Conservation (phyloP, 2,329 filamentous ascomycete species). For the Didymella keratinophila region DNA sequence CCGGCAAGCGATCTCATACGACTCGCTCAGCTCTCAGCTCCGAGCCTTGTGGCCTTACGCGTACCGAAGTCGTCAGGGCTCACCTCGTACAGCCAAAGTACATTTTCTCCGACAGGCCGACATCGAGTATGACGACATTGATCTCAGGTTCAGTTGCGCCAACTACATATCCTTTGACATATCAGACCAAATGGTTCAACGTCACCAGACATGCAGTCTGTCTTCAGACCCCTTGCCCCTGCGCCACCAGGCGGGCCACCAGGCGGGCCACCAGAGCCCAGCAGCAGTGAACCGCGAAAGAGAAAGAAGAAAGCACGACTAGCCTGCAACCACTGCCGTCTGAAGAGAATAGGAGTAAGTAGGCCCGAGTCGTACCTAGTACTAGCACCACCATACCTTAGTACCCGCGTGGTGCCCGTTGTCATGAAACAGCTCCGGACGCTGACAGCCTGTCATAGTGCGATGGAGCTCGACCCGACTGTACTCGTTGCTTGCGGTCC, state of each 20-base stretch:
- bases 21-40: background rate
- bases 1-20: background rate
- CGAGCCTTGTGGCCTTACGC: background rate
- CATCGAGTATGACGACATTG: conserved; percentile 13
- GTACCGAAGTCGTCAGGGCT: background rate
- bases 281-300: conserved; percentile 7
- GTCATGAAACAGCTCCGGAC: background rate
- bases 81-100: background rate
- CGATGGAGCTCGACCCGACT: conserved; percentile 11
- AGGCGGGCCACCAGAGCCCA: too few relatives aligned
- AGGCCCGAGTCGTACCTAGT: background rate
- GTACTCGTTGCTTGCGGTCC: conserved; percentile 6
- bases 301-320: conserved; percentile 19
- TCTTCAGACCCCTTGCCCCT: conserved; percentile 13
- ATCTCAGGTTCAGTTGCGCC: background rate
- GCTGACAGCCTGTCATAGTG: conserved; percentile 15
- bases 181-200: background rate
- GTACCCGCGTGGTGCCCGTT: background rate
- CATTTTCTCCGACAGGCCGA: background rate
- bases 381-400: background rate
- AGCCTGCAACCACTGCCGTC: conserved; percentile 19
- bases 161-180: conserved; percentile 1
- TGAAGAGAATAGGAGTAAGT: conserved; percentile 18
- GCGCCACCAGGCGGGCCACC: conserved; percentile 5
- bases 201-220: conserved; percentile 10